Evolutionary conservation across 2,329 filamentous ascomycete species (phyloP).

Genomic region (Calycina herbarum): DNA sequence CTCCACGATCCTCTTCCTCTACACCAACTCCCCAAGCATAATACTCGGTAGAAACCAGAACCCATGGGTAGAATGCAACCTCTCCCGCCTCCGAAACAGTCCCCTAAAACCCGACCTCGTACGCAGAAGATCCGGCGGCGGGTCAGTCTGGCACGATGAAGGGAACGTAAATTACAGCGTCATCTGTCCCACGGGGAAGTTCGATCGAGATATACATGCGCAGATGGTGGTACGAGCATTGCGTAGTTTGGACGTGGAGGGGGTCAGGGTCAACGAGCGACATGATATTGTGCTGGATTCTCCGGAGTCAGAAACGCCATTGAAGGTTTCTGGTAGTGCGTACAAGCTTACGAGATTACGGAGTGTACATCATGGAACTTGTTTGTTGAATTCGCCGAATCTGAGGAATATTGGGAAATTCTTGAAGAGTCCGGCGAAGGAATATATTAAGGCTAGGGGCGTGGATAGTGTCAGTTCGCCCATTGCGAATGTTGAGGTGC

Average conservation of each 20-base stretch:
- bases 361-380: slow-evolving; percentile 91
- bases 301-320: slow-evolving; percentile 40
- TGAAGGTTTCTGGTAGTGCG: slow-evolving; percentile 90
- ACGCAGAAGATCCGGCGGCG: slow-evolving; percentile 82
- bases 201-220: slow-evolving; percentile 84
- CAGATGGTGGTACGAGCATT: slow-evolving; percentile 91
- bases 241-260: slow-evolving; percentile 54
- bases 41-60: slow-evolving; percentile 97
- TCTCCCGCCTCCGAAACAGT: slow-evolving; percentile 53
- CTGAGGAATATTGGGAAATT: slow-evolving; percentile 67
- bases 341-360: slow-evolving; percentile 85
- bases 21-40: slow-evolving; percentile 82
- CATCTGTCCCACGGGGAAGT: slow-evolving; percentile 73
- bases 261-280: slow-evolving; percentile 77
- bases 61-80: slow-evolving; percentile 89
- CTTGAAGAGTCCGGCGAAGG: slow-evolving; percentile 74
- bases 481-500: slow-evolving; percentile 73
- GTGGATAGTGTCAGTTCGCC: slow-evolving; percentile 89
- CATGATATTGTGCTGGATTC: slow-evolving; percentile 86
- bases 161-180: slow-evolving; percentile 97
- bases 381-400: slow-evolving; percentile 76
- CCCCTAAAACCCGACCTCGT: slow-evolving; percentile 58
- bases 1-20: slow-evolving; percentile 81
- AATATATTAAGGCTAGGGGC: slow-evolving; percentile 76
- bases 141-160: slow-evolving; percentile 88